These are phyloP conservation scores for Phycomyces blakesleeanus DNA, from an alignment of 192 early-diverging fungal genomes.

Conservation along the genomic window DNA sequence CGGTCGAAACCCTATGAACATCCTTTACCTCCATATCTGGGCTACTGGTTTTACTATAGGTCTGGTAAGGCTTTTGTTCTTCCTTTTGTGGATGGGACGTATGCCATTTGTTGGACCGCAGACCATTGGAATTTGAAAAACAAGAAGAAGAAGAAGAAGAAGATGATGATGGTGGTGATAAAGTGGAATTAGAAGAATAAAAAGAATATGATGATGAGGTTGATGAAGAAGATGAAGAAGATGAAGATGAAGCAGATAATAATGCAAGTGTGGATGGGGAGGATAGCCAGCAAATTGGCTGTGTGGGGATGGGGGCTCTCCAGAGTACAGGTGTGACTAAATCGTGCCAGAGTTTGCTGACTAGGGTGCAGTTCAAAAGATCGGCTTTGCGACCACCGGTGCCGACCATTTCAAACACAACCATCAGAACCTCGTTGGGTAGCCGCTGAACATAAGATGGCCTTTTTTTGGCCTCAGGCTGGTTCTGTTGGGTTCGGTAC, in stretches of 20 bases:
- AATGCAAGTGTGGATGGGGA: background rate
- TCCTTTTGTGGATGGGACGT: too few species aligned
- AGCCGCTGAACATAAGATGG: background rate
- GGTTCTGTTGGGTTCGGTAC: background rate
- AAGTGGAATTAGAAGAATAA: too few species aligned
- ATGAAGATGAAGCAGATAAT: too few species aligned
- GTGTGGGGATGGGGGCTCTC: slow-evolving; percentile 11
- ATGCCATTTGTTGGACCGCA: background rate
- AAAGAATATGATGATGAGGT: too few species aligned
- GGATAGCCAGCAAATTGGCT: slow-evolving; percentile 13
- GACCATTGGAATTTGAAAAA: too few species aligned
- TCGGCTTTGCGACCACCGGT: background rate
- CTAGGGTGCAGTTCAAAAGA: slow-evolving; percentile 13
- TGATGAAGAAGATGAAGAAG: too few species aligned
- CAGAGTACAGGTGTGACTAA: slow-evolving; percentile 18
- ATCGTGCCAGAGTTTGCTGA: slow-evolving; percentile 14
- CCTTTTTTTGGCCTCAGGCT: background rate
- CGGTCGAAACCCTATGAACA: background rate
- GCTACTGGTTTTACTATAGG: too few species aligned
- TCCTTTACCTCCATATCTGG: too few species aligned
- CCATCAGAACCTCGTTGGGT: slow-evolving; percentile 15
- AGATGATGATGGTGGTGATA: too few species aligned
- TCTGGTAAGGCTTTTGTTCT: too few species aligned
- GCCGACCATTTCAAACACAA: slow-evolving; percentile 9
- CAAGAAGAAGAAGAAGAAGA: too few species aligned